phyloP scores from a whole-genome alignment of 257 asterid genomes.

The Fraxinus cuspidata region DNA sequence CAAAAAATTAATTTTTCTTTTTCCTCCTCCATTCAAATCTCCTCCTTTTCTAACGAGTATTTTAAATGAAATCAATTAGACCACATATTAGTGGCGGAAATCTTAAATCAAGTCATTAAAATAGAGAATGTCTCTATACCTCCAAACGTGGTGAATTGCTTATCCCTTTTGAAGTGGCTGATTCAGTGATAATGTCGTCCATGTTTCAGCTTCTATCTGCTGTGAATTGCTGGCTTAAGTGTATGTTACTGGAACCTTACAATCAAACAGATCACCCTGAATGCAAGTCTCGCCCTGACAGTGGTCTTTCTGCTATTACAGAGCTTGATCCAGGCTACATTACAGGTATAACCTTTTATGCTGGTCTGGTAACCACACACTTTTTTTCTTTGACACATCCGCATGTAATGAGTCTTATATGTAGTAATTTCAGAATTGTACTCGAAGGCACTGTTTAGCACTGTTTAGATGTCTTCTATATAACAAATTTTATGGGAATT shows the following conservation, averaged over 20 bases:
- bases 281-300: slow-evolving; percentile 98
- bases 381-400: neutral
- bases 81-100: neutral
- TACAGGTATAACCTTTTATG: slow-evolving; percentile 54
- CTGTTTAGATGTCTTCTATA: slow-evolving; percentile 10
- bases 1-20: neutral
- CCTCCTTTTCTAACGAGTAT: neutral
- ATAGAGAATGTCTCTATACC: neutral
- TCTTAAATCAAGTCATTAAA: neutral
- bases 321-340: slow-evolving; percentile 99
- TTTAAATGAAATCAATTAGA: neutral
- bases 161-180: neutral
- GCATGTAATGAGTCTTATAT: neutral
- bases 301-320: slow-evolving; percentile 97
- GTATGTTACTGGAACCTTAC: slow-evolving; percentile 84
- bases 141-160: neutral
- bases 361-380: neutral
- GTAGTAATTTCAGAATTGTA: slow-evolving; percentile 6
- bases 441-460: slow-evolving; percentile 16
- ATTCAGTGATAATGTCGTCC: slow-evolving; percentile 12
- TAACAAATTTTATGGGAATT: neutral
- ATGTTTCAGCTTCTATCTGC: slow-evolving; percentile 87
- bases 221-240: slow-evolving; percentile 95
- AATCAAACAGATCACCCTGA: slow-evolving; percentile 95
- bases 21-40: neutral